A percentile compares a stretch with the other conserved stretches of the same genome.
These are phyloP conservation scores for Fraxinus cuspidata DNA, from an alignment of 257 asterid genomes.

Conservation along the genomic window DNA sequence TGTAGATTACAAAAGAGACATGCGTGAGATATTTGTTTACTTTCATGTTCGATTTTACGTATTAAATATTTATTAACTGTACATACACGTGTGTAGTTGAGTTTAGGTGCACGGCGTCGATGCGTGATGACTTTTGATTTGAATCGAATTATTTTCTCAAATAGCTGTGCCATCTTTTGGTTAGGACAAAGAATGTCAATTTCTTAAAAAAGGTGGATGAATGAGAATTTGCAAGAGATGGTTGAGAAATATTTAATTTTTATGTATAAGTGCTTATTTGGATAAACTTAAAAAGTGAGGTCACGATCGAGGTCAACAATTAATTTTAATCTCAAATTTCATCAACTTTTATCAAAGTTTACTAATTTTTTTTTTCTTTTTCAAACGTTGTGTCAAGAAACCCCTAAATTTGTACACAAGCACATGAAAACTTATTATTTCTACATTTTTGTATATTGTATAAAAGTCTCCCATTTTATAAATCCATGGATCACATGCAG, in stretches of 20 bases:
- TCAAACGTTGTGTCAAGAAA: too few relatives aligned
- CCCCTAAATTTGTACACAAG: background rate
- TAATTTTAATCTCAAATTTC: too few relatives aligned
- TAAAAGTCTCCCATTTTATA: background rate
- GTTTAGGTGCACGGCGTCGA: conserved; percentile 4
- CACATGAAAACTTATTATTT: background rate
- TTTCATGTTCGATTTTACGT: background rate
- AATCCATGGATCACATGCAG: background rate
- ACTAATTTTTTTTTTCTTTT: too few relatives aligned
- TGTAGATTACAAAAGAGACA: background rate
- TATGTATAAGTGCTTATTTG: too few relatives aligned
- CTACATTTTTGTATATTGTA: too few relatives aligned
- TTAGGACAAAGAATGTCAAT: conserved; percentile 49
- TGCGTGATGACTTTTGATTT: background rate
- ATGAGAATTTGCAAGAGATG: conserved; percentile 28
- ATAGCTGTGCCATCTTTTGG: conserved; percentile 37
- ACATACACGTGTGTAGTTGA: conserved; percentile 35
- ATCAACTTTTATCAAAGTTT: too few relatives aligned
- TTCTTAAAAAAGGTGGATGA: conserved; percentile 46
- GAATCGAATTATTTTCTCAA: conserved; percentile 12
- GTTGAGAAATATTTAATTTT: too few relatives aligned
- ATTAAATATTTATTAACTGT: background rate
- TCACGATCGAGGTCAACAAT: too few relatives aligned
- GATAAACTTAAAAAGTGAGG: too few relatives aligned
- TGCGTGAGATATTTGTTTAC: too few relatives aligned